A percentile compares a stretch with the other conserved stretches of the same genome.
Evolutionary conservation across 768 basidiomycete species (phyloP).

Genomic region (Leucocoprinus sp.): DNA sequence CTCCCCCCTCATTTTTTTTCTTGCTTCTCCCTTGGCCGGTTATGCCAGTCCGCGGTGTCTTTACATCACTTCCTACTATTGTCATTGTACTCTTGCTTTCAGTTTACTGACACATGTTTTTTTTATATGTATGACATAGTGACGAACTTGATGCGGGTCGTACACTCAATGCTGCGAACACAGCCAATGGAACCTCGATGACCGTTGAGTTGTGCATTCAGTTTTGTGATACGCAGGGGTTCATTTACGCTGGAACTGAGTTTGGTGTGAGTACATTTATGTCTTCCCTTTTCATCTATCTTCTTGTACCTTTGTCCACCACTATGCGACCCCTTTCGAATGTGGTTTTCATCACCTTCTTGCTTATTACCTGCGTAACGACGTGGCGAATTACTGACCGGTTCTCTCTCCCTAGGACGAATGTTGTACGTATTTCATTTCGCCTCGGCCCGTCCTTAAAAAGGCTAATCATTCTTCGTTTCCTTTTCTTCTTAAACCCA

Average conservation of each 20-base stretch:
- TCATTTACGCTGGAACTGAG: constrained; percentile 64
- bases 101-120: neutral
- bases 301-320: neutral
- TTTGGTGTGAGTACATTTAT: constrained; percentile 26
- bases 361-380: neutral
- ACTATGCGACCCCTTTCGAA: neutral
- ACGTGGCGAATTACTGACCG: neutral
- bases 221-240: constrained; percentile 39
- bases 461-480: neutral
- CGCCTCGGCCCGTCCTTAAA: neutral
- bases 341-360: neutral
- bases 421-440: constrained; percentile 21
- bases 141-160: constrained; percentile 47
- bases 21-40: neutral
- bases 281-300: neutral
- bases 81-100: constrained; percentile 4
- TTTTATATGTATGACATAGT: constrained; percentile 21
- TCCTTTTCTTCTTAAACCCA: neutral
- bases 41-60: neutral
- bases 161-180: constrained; percentile 44
- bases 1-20: constrained; percentile 1
- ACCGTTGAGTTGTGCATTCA: constrained; percentile 46
- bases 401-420: constrained; percentile 17
- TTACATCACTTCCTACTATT: constrained; percentile 6
- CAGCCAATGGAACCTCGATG: constrained; percentile 43